Conservation (phyloP, 176 grass and related monocot genomes). For the Musa troglodytarum region DNA sequence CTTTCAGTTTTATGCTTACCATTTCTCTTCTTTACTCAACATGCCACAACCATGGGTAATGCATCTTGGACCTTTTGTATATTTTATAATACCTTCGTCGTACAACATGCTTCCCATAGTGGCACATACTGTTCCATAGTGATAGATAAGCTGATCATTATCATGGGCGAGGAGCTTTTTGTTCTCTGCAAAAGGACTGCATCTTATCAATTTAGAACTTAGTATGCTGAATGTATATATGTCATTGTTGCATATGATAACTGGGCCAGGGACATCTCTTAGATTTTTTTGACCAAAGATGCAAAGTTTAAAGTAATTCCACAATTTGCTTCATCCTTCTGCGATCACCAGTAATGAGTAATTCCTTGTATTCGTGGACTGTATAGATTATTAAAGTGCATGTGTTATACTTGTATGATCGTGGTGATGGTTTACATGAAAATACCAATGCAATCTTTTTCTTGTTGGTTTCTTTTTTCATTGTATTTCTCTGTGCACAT, state of each 20-base stretch:
- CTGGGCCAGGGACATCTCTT: no score
- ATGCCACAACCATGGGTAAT: not conserved
- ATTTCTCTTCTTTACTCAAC: not conserved
- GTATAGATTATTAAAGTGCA: no score
- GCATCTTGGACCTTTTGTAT: no score
- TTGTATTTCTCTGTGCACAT: no score
- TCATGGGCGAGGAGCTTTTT: not conserved
- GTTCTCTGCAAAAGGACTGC: not conserved
- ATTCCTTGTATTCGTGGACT: no score
- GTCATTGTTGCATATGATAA: not conserved
- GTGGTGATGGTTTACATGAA: no score
- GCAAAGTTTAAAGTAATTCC: no score
- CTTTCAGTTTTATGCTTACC: not conserved
- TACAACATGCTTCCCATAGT: not conserved
- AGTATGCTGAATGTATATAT: not conserved
- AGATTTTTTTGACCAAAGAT: no score
- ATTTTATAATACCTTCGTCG: not conserved
- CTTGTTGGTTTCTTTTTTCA: no score
- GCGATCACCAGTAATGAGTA: not conserved
- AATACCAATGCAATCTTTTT: no score
- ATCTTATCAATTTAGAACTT: not conserved
- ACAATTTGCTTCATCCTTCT: no score
- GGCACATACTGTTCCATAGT: not conserved
- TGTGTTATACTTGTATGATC: no score
- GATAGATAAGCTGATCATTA: not conserved